Conservation (phyloP, 2,329 filamentous ascomycete genomes). For the Malbranchea cinnamomea region DNA sequence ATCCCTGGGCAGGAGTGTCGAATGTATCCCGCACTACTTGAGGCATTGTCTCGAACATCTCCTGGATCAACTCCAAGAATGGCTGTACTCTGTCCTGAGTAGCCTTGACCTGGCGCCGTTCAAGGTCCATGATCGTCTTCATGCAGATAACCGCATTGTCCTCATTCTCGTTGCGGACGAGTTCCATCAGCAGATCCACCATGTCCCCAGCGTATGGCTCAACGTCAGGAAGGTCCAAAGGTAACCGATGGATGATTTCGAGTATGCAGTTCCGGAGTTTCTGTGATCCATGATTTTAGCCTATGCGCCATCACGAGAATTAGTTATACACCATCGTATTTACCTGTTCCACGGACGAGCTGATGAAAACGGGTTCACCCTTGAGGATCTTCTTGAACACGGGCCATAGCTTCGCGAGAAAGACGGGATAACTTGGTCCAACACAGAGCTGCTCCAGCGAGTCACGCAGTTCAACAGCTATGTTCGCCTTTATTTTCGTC, state of each 20-base stretch:
- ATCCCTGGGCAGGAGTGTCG: conserved; percentile 50
- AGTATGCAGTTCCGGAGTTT: conserved; percentile 87
- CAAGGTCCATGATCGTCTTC: conserved; percentile 94
- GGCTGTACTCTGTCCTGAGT: conserved; percentile 70
- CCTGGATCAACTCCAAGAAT: conserved; percentile 82
- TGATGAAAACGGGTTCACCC: conserved; percentile 79
- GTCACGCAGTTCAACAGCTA: conserved; percentile 77
- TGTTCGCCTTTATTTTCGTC: conserved; percentile 62
- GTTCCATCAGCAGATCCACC: conserved; percentile 74
- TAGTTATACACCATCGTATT: conserved; percentile 14
- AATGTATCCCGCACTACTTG: conserved; percentile 90
- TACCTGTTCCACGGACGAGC: conserved; percentile 78
- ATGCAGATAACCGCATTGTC: conserved; percentile 98
- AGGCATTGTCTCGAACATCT: conserved; percentile 92
- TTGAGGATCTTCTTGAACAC: conserved; percentile 75
- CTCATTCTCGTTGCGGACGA: conserved; percentile 88
- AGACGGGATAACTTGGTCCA: conserved; percentile 59
- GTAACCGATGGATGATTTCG: conserved; percentile 86
- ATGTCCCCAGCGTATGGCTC: conserved; percentile 80
- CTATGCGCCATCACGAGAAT: conserved; percentile 1
- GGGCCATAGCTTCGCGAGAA: conserved; percentile 78
- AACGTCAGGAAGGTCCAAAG: conserved; percentile 58
- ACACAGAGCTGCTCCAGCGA: conserved; percentile 73
- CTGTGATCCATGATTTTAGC: conserved; percentile 24
- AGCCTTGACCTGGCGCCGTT: conserved; percentile 78